phyloP scores from a whole-genome alignment of 345 rosid genomes.

The Fremontodendron californicum region DNA sequence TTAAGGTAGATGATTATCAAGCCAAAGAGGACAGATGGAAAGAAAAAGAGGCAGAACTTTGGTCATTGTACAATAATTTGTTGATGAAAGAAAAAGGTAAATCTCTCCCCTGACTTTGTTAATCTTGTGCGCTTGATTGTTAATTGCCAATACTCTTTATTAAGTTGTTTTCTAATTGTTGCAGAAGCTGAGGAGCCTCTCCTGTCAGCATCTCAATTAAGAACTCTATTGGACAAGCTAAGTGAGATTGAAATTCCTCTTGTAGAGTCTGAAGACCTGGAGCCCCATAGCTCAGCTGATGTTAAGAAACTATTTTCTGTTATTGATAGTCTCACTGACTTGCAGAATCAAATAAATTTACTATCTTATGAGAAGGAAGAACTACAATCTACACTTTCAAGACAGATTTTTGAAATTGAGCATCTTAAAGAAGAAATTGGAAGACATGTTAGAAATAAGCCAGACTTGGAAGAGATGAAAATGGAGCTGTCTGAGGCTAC shows the following conservation, averaged over 20 bases:
- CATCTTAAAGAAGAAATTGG: constrained; percentile 49
- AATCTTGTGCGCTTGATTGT: constrained; percentile 8
- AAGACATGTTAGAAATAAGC: constrained; percentile 24
- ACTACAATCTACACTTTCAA: constrained; percentile 50
- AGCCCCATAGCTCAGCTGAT: constrained; percentile 35
- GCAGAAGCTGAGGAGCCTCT: constrained; percentile 52
- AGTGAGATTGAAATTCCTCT: constrained; percentile 42
- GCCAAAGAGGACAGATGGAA: constrained; percentile 54
- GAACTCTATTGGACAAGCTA: constrained; percentile 55
- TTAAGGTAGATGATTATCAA: constrained; percentile 39
- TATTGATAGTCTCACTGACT: constrained; percentile 45
- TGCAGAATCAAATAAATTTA: constrained; percentile 49
- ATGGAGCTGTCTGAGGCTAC: constrained; percentile 47
- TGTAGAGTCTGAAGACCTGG: constrained; percentile 33
- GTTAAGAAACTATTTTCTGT: constrained; percentile 54
- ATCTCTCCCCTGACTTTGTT: background rate
- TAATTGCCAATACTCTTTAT: background rate
- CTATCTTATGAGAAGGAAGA: constrained; percentile 48
- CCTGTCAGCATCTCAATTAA: constrained; percentile 49
- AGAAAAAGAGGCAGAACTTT: constrained; percentile 59
- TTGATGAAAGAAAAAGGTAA: constrained; percentile 55
- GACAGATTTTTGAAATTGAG: constrained; percentile 53
- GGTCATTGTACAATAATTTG: constrained; percentile 28
- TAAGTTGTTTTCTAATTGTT: constrained; percentile 15
- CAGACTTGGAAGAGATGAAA: constrained; percentile 46